These are phyloP conservation scores for Eucalyptus tenuipes DNA, from an alignment of 345 rosid genomes.

Conservation along the genomic window DNA sequence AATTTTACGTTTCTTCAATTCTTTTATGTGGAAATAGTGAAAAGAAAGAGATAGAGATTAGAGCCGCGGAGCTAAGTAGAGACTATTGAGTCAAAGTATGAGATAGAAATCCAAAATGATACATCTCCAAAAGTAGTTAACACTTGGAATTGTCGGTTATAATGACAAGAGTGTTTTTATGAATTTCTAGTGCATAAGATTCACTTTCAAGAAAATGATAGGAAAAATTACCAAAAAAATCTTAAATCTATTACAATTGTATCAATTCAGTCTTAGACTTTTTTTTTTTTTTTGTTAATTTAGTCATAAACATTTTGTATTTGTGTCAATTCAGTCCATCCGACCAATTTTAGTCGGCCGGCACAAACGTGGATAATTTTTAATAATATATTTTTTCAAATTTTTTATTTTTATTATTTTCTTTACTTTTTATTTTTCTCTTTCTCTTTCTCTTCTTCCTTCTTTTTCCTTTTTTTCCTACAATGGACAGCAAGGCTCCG, in stretches of 20 bases:
- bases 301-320: fast-evolving
- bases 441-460: background rate
- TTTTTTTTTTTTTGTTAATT: too few species aligned
- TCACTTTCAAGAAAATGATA: background rate
- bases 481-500: fast-evolving
- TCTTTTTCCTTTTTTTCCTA: background rate
- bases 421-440: background rate
- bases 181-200: background rate
- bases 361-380: fast-evolving
- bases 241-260: fast-evolving
- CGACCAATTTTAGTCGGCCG: fast-evolving
- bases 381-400: background rate
- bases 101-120: too few species aligned
- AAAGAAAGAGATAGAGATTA: too few species aligned
- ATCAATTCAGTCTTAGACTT: fast-evolving
- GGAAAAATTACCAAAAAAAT: background rate
- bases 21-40: background rate
- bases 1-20: background rate
- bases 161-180: background rate
- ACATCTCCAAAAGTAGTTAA: background rate
- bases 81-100: too few species aligned
- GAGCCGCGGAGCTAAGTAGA: too few species aligned
- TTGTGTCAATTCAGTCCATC: fast-evolving
- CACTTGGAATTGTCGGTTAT: background rate
- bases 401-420: background rate